phyloP scores from a whole-genome alignment of 148 eudicot genomes.

The Rhododendron simsii region DNA sequence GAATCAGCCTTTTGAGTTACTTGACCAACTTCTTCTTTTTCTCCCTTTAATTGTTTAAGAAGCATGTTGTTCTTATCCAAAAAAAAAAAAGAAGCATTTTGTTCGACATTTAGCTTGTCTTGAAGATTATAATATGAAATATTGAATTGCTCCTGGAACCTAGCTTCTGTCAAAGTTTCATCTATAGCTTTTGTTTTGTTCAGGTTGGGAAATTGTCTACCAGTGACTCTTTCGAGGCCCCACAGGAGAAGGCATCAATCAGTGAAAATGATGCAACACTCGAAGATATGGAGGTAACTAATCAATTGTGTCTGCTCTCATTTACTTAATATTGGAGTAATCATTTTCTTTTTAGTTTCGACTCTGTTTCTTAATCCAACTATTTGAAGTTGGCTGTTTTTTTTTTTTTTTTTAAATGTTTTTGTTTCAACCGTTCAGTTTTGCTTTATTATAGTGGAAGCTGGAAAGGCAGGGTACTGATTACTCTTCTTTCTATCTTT shows the following conservation, averaged over 20 bases:
- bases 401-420: neutral
- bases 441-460: neutral
- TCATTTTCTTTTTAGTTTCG: neutral
- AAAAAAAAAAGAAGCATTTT: no score
- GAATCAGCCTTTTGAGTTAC: neutral
- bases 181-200: neutral
- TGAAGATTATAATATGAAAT: neutral
- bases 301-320: neutral
- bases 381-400: neutral
- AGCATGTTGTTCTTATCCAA: neutral
- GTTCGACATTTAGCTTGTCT: neutral
- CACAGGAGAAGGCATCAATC: slow-evolving; percentile 74
- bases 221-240: slow-evolving; percentile 92
- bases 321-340: neutral
- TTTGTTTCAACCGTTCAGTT: neutral
- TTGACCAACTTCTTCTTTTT: neutral
- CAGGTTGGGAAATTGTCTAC: slow-evolving; percentile 89
- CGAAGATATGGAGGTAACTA: slow-evolving; percentile 88
- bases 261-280: slow-evolving; percentile 72
- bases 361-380: neutral
- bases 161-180: neutral
- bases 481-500: neutral
- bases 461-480: neutral
- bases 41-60: neutral
- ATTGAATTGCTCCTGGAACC: neutral